Evolutionary conservation across 2,329 filamentous ascomycete genomes (phyloP).

Genomic region (Exophiala lecanii-corni): DNA sequence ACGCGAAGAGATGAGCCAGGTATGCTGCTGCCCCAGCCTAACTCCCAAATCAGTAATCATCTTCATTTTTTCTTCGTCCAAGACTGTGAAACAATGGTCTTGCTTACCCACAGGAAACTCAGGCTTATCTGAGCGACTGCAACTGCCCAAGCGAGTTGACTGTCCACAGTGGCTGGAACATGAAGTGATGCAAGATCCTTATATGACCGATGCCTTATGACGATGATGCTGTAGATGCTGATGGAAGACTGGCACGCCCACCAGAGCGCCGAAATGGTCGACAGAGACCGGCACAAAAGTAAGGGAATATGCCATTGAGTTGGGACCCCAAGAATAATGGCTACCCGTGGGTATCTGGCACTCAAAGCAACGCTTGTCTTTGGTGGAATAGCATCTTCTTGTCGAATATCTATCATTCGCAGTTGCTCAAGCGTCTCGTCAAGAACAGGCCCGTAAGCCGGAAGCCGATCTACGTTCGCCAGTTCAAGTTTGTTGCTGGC

Average conservation of each 20-base stretch:
- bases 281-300: constrained; percentile 67
- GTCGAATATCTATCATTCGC: background rate
- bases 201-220: constrained; percentile 30
- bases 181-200: background rate
- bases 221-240: constrained; percentile 39
- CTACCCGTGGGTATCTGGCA: constrained; percentile 67
- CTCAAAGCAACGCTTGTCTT: constrained; percentile 17
- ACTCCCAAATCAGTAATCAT: background rate
- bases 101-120: constrained; percentile 29
- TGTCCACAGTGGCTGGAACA: constrained; percentile 9
- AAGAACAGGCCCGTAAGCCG: constrained; percentile 11
- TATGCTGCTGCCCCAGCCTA: constrained; percentile 25
- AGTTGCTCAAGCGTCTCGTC: background rate
- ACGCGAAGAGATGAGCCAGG: constrained; percentile 25
- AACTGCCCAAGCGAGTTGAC: constrained; percentile 31
- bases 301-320: constrained; percentile 68
- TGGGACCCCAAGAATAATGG: constrained; percentile 70
- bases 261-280: constrained; percentile 64
- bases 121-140: constrained; percentile 21
- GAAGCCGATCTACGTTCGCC: constrained; percentile 17
- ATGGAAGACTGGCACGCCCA: constrained; percentile 65
- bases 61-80: constrained; percentile 49
- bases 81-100: constrained; percentile 54
- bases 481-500: constrained; percentile 17
- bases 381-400: background rate